Evolutionary conservation across 306 rosid species (phyloP), one percentile per base, ranked within the genome.

Genomic region (Styphnolobium japonicum): DNA sequence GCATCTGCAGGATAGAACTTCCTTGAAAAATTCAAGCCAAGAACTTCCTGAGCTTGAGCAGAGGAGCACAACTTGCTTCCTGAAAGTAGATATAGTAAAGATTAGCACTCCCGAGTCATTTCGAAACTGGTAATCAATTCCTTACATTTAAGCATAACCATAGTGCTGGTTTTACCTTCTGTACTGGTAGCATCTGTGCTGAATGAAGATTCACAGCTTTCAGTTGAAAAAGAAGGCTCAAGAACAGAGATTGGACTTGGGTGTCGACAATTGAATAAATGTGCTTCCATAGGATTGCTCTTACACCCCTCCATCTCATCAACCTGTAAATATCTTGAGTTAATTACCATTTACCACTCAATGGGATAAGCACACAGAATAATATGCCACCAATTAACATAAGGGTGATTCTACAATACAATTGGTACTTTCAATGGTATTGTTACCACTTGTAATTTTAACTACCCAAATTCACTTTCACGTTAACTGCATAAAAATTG

Each of bases 241-340:
- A 92, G 82, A 85, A 92, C 80, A 21, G 97, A 92, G 53, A 86
- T 81, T 27, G 97, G 92, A 87, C 97, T 90, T 25, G 90, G 92
- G 78, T 87, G 86, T 60, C 92, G 84, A 43, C 82, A 53, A 69
- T 72, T 77, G 27, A 70, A 71, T 37, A 62, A 67, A 36, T 74
- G 82, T 69, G 83, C 64, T 39, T 86, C 91, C 53, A 68, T 43
- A 31, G 34, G 82, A 73, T 61, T 78, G 80, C 76, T 89, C 49
- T 83, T 81, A 33, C 68, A 76, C 39, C 67, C 82, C 18, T 89
- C 87, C 71, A 71, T 52, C 83, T 82, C 81, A 73, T 70, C 62
- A 9, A 49, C 82, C 93, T 90, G 89, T 58, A 71, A 66, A 78
- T 72, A 27, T 52, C 14, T 19, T 36, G 25, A 34, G 18, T 64